Percentiles rank a stretch among this genome's conserved stretches.
These are phyloP conservation scores for Blumeria graminis DNA, from an alignment of 2,329 filamentous ascomycete genomes.

Conservation along the genomic window DNA sequence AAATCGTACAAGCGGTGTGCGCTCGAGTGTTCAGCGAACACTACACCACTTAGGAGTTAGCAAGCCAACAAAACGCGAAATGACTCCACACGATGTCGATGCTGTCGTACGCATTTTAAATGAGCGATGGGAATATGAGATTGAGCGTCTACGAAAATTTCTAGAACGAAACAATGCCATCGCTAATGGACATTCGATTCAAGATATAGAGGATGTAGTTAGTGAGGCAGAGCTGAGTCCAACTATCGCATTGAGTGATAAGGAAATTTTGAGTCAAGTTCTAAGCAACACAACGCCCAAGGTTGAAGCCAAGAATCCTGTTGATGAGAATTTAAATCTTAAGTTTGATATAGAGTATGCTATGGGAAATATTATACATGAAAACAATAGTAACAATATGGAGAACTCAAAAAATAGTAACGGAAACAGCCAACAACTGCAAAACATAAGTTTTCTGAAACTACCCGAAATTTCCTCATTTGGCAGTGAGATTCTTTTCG, in stretches of 20 bases:
- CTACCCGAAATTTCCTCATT: not conserved
- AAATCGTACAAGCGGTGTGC: slow-evolving; percentile 8
- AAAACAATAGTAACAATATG: not conserved
- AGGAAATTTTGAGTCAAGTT: slow-evolving; percentile 14
- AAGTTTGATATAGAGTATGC: not conserved
- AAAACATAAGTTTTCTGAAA: not conserved
- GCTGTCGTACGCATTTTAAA: slow-evolving; percentile 11
- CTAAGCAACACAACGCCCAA: slow-evolving; percentile 14
- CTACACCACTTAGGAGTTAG: slow-evolving; percentile 11
- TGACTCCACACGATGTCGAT: slow-evolving; percentile 14
- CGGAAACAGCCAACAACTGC: not conserved
- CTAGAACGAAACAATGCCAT: slow-evolving; percentile 14
- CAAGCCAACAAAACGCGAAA: slow-evolving; percentile 9
- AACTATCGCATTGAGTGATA: slow-evolving; percentile 13
- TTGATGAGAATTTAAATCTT: slow-evolving; percentile 6
- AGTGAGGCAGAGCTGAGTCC: slow-evolving; percentile 11
- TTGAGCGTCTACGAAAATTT: slow-evolving; percentile 10
- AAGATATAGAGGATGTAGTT: slow-evolving; percentile 4
- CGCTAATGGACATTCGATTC: slow-evolving; percentile 8
- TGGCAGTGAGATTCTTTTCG: not conserved
- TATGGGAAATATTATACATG: not conserved
- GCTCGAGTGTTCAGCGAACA: slow-evolving; percentile 12
- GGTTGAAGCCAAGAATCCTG: slow-evolving; percentile 11
- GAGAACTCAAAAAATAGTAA: not conserved
- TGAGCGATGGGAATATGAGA: slow-evolving; percentile 13